Evolutionary conservation across 371 early-diverging fungal species (phyloP).

Genomic region (Mucor piriformis): DNA sequence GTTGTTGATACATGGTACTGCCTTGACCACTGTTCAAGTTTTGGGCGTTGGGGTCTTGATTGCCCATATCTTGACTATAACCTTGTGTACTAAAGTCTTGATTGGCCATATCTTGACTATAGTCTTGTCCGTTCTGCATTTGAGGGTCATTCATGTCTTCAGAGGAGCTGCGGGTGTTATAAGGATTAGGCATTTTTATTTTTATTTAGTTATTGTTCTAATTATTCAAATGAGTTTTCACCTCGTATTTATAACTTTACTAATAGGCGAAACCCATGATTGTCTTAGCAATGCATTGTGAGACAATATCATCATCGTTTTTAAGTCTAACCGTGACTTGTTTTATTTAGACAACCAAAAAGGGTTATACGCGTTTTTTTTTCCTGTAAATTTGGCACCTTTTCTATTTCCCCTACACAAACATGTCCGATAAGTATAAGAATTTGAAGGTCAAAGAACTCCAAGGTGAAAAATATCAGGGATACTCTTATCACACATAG

Average conservation of each 20-base stretch:
- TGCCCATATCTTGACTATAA: neutral
- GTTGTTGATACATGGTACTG: neutral
- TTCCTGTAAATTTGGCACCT: neutral
- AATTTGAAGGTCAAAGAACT: conserved; percentile 66
- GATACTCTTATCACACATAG: neutral
- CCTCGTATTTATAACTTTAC: neutral
- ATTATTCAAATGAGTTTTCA: neutral
- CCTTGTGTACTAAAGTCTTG: neutral
- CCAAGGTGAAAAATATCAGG: conserved; percentile 40
- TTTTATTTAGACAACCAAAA: neutral
- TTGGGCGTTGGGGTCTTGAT: neutral
- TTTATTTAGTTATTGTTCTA: neutral
- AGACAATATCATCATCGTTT: neutral
- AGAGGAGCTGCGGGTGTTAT: conserved; percentile 8
- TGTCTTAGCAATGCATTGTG: neutral
- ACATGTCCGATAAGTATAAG: conserved; percentile 45
- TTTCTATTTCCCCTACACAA: neutral
- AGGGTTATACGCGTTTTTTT: neutral
- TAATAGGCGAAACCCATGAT: neutral
- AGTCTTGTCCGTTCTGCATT: neutral
- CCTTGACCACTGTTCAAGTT: neutral
- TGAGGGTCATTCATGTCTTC: neutral
- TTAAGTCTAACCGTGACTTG: neutral
- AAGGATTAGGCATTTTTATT: conserved; percentile 8
- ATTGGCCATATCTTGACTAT: neutral